phyloP scores from a whole-genome alignment of 306 rosid species.

The Cucurbita ficifolia region DNA sequence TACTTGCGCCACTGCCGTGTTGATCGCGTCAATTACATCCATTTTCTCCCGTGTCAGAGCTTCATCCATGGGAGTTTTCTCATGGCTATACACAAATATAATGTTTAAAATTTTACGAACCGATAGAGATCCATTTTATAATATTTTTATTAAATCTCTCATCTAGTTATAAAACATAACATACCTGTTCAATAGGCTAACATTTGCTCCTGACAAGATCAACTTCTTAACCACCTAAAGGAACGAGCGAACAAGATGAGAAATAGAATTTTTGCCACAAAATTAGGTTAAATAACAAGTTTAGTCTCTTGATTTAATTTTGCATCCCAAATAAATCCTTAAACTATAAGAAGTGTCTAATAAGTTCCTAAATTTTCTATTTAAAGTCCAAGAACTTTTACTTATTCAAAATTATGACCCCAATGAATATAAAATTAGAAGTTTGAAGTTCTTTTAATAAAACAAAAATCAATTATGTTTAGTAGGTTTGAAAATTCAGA shows the following conservation, averaged over 20 bases:
- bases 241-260: background rate
- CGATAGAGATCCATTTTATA: background rate
- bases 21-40: conserved; percentile 65
- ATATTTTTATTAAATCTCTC: background rate
- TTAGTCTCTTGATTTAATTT: no score
- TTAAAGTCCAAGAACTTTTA: no score
- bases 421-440: no score
- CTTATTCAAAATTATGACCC: no score
- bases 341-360: no score
- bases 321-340: no score
- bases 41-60: conserved; percentile 50
- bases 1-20: conserved; percentile 49
- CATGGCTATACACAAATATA: conserved; percentile 25
- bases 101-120: background rate
- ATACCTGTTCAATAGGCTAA: conserved; percentile 54
- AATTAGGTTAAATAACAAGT: no score
- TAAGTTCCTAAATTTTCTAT: no score
- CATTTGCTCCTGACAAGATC: conserved; percentile 70
- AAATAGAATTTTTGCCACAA: background rate
- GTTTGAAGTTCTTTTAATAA: no score
- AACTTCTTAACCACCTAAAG: conserved; percentile 74
- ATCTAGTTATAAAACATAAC: background rate
- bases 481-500: no score
- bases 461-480: no score
- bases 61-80: conserved; percentile 85